Conservation (phyloP, 2,329 filamentous ascomycete genomes). For the Esteya vermicola region DNA sequence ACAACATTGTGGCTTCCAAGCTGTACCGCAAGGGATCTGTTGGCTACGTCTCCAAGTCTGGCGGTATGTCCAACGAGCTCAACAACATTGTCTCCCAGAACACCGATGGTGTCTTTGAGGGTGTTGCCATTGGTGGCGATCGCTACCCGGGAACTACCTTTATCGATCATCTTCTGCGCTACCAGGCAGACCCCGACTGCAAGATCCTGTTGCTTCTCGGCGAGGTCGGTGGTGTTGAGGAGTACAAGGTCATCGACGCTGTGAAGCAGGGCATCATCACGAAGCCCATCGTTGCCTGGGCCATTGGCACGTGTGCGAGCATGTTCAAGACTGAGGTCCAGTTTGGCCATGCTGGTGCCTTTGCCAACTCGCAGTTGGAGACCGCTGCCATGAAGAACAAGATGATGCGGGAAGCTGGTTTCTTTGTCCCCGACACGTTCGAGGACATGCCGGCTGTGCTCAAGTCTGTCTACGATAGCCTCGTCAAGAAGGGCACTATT, state of each 20-base stretch:
- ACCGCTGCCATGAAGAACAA: slow-evolving; percentile 95
- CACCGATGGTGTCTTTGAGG: slow-evolving; percentile 97
- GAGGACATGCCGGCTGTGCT: slow-evolving; percentile 79
- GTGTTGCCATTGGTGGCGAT: slow-evolving; percentile 98
- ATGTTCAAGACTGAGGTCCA: slow-evolving; percentile 99
- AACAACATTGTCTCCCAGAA: slow-evolving; percentile 98
- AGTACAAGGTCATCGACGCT: slow-evolving; percentile 98
- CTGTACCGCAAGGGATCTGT: slow-evolving; percentile 98
- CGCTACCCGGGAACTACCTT: slow-evolving; percentile 98
- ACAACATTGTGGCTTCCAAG: slow-evolving; percentile 99
- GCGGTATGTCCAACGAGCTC: slow-evolving; percentile 99
- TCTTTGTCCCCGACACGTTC: slow-evolving; percentile 90
- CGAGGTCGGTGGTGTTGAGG: slow-evolving; percentile 98
- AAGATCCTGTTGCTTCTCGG: slow-evolving; percentile 93
- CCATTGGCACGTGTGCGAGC: slow-evolving; percentile 96
- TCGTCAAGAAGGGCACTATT: slow-evolving; percentile 75
- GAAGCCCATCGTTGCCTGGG: slow-evolving; percentile 98
- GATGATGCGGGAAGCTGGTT: slow-evolving; percentile 86
- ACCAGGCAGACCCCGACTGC: slow-evolving; percentile 92
- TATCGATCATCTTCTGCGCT: slow-evolving; percentile 95
- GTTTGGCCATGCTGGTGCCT: slow-evolving; percentile 96
- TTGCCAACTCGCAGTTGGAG: slow-evolving; percentile 98
- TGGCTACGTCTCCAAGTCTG: slow-evolving; percentile 98
- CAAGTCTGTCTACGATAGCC: slow-evolving; percentile 71
- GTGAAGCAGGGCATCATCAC: slow-evolving; percentile 89